These are phyloP conservation scores for Microthlaspi erraticum DNA, from an alignment of 345 rosid genomes.

Conservation along the genomic window DNA sequence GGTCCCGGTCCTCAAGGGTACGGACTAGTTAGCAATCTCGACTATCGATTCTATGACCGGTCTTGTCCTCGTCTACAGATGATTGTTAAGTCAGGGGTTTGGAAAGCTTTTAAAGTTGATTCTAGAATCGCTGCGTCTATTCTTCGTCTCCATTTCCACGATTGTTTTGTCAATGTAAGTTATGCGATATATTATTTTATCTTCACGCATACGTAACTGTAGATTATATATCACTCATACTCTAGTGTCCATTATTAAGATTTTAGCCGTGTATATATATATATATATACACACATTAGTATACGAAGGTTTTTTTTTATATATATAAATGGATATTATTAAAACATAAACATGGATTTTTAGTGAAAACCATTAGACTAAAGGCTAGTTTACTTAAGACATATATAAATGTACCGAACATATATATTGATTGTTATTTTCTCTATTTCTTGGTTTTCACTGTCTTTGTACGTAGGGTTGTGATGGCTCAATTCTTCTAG, in stretches of 20 bases:
- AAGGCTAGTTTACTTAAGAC: background rate
- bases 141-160: constrained; percentile 86
- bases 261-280: background rate
- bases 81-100: constrained; percentile 68
- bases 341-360: background rate
- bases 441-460: background rate
- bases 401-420: background rate
- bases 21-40: constrained; percentile 38
- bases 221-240: background rate
- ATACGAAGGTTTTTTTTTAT: background rate
- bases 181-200: background rate
- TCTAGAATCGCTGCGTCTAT: constrained; percentile 84
- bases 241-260: background rate
- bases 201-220: background rate
- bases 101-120: constrained; percentile 66
- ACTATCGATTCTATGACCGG: constrained; percentile 58
- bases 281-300: too few species aligned
- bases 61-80: constrained; percentile 70
- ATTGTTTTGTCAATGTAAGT: constrained; percentile 81
- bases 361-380: background rate
- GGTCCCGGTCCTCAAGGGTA: constrained; percentile 26
- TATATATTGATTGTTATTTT: background rate
- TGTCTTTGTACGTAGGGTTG: constrained; percentile 55
- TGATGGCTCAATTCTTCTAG: constrained; percentile 81
- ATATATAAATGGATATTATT: too few species aligned